A percentile compares a stretch with the other conserved stretches of the same genome.
Conservation (phyloP, 2,329 filamentous ascomycete species). For the Ceratocystis variospora region DNA sequence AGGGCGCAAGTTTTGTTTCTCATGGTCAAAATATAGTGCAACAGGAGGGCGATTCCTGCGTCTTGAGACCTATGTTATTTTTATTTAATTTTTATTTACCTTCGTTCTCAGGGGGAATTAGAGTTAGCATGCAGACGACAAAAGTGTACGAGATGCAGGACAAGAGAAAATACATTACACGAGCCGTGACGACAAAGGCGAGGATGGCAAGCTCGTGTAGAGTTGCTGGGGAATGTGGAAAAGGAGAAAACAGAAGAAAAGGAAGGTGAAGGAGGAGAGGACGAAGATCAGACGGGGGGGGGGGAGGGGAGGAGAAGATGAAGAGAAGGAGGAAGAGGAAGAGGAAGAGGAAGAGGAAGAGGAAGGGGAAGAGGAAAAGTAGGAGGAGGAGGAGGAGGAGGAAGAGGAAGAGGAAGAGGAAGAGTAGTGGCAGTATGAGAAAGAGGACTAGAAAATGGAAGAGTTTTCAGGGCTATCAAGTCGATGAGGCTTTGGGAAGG, state of each 20-base stretch:
- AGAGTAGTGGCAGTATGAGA: no score
- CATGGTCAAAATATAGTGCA: neutral
- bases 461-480: no score
- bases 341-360: no score
- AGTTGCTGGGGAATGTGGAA: neutral
- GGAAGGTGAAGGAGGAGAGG: neutral
- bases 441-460: no score
- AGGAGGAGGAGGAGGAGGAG: no score
- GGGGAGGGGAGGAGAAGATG: no score
- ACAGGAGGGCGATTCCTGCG: neutral
- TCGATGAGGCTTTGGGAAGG: no score
- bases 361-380: no score
- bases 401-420: no score
- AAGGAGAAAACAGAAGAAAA: neutral
- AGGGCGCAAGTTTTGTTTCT: slow-evolving; percentile 4
- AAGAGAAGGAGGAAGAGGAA: no score
- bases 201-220: neutral
- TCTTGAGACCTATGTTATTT: neutral
- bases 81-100: no score
- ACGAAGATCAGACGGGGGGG: neutral
- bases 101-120: neutral
- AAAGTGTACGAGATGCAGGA: neutral
- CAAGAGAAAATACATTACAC: neutral
- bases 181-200: neutral
- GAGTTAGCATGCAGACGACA: slow-evolving; percentile 6